These are phyloP conservation scores for Ramalina intermedia DNA, from an alignment of 495 filamentous ascomycete species.

Conservation along the genomic window DNA sequence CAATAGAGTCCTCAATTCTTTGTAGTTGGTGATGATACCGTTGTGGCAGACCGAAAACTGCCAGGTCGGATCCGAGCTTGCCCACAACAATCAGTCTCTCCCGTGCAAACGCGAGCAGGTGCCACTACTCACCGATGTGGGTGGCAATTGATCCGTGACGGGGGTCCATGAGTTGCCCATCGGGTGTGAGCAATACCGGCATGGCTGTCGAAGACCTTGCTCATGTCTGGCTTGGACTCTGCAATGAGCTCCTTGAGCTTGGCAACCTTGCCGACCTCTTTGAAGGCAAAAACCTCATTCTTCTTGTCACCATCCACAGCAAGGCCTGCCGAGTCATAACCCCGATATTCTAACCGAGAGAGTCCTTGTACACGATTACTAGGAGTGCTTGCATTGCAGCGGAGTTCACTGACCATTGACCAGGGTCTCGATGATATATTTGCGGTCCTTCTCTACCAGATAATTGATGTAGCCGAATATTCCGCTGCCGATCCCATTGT, in stretches of 20 bases:
- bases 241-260: slow-evolving; percentile 89
- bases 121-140: slow-evolving; percentile 68
- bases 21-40: slow-evolving; percentile 99
- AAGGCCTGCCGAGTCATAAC: slow-evolving; percentile 89
- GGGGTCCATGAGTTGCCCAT: slow-evolving; percentile 95
- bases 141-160: slow-evolving; percentile 91
- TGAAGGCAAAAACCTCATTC: slow-evolving; percentile 92
- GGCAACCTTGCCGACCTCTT: slow-evolving; percentile 97
- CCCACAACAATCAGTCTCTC: slow-evolving; percentile 4
- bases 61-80: slow-evolving; percentile 68
- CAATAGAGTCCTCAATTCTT: slow-evolving; percentile 88
- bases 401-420: slow-evolving; percentile 50
- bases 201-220: slow-evolving; percentile 90
- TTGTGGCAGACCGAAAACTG: slow-evolving; percentile 97
- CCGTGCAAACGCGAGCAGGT: background rate
- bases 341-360: slow-evolving; percentile 13
- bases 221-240: slow-evolving; percentile 65
- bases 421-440: slow-evolving; percentile 84
- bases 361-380: slow-evolving; percentile 27
- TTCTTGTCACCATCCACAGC: slow-evolving; percentile 97
- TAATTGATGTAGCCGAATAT: slow-evolving; percentile 97
- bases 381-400: background rate
- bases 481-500: slow-evolving; percentile 43
- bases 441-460: slow-evolving; percentile 85
- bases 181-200: slow-evolving; percentile 96